These are phyloP conservation scores for Yamadazyma paraphyllophila DNA, from an alignment of 805 yeast species.

Conservation along the genomic window DNA sequence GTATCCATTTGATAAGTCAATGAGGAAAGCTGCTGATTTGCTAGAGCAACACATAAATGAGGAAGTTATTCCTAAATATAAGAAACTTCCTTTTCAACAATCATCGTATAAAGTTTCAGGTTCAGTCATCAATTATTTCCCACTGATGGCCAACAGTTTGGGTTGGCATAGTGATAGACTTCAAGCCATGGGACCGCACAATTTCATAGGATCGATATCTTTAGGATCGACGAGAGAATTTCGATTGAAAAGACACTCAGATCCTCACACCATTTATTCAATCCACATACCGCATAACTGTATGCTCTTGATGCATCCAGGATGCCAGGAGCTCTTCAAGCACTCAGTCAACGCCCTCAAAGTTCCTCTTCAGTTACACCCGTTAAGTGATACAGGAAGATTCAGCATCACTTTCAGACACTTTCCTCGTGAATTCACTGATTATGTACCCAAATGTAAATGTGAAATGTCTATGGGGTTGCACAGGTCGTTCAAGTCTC, in stretches of 20 bases:
- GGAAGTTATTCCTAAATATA: constrained; percentile 29
- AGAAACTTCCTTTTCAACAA: constrained; percentile 37
- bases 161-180: constrained; percentile 79
- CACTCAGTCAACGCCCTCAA: constrained; percentile 55
- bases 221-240: constrained; percentile 72
- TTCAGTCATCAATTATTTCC: constrained; percentile 58
- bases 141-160: constrained; percentile 47
- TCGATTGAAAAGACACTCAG: constrained; percentile 48
- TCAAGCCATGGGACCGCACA: constrained; percentile 70
- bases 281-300: constrained; percentile 71
- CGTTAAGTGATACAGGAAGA: constrained; percentile 47
- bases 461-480: constrained; percentile 53
- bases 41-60: constrained; percentile 39
- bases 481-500: constrained; percentile 51
- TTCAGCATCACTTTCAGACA: constrained; percentile 66
- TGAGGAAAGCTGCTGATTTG: constrained; percentile 39
- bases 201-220: constrained; percentile 63
- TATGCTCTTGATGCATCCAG: constrained; percentile 70
- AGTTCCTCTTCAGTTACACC: constrained; percentile 43
- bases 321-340: constrained; percentile 73
- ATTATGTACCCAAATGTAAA: constrained; percentile 43
- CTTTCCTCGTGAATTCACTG: constrained; percentile 39
- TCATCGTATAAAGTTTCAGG: constrained; percentile 51
- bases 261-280: constrained; percentile 39
- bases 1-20: constrained; percentile 34